Evolutionary conservation across 1,139 yeast species (phyloP), one percentile per base, ranked within the genome.

Genomic region (Blastobotrys arbuscula): DNA sequence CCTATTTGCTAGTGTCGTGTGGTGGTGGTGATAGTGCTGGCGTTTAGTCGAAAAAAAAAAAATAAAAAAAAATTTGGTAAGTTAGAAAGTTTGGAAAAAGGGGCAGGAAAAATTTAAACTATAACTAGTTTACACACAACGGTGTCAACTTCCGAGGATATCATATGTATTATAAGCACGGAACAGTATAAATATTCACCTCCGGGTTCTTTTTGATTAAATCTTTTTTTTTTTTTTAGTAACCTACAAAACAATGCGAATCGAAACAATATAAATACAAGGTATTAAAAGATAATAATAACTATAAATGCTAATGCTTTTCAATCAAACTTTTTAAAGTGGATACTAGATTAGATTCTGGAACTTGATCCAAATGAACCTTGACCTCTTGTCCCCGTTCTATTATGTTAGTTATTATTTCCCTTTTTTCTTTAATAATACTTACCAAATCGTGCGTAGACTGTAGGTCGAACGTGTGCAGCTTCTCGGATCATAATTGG

Each of bases 401-500:
- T 62, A 44, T 19, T 7, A 42, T 16, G 44, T 36, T 41, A 33
- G 47, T 41, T n/a, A 28, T 5, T 28, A n/a, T 24, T 24, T 24
- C 28, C 10, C 28, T 24, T 10, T n/a, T n/a, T n/a, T n/a, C n/a
- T 24, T 24, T 24, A 18, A 28, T 4, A 30, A 7, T 31, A 59
- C 68, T 34, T 55, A 66, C 71, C 71, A 54, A 82, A 81, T 64
- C 95, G 79, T 40, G 89, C 86, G 51, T 81, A 83, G 48, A 84
- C 76, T 51, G 81, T 76, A 39, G 95, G 94, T 44, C 82, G 76
- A 50, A 83, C 76, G 47, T 88, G 89, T 53, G 73, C 72, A 48
- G 88, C 79, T 69, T 85, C 95, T 68, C 95, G 81, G 58, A 85
- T 76, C 62, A 85, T 74, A 51, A 85, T 79, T 19, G 92, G 94